Conservation (phyloP, 495 filamentous ascomycete genomes). For the Lophiotrema nucula region DNA sequence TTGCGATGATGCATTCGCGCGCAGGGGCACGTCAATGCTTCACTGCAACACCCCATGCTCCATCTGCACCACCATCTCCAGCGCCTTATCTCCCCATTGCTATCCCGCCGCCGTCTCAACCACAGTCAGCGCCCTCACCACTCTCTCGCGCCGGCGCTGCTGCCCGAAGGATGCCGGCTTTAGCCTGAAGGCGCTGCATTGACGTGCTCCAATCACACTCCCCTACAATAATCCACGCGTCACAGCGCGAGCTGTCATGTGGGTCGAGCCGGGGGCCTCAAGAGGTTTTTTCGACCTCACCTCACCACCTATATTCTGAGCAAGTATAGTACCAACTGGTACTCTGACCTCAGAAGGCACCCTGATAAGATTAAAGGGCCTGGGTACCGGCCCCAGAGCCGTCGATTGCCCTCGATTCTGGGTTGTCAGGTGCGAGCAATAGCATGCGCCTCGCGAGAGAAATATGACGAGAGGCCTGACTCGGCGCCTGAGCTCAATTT, state of each 20-base stretch:
- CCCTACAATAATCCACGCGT: constrained; percentile 30
- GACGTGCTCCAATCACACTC: constrained; percentile 22
- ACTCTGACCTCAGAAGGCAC: constrained; percentile 9
- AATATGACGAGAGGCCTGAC: constrained; percentile 23
- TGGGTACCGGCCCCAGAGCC: constrained; percentile 1
- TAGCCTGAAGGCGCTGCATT: constrained; percentile 27
- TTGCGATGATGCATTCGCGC: constrained; percentile 19
- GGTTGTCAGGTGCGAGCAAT: constrained; percentile 4
- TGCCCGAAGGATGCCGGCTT: background rate
- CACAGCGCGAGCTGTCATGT: constrained; percentile 15
- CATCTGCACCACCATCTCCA: constrained; percentile 12
- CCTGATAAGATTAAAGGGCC: constrained; percentile 34
- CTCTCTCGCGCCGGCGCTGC: background rate
- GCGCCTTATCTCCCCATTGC: constrained; percentile 8
- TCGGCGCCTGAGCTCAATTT: constrained; percentile 32
- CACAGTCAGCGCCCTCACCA: background rate
- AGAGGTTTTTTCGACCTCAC: constrained; percentile 26
- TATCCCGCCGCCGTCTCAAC: background rate
- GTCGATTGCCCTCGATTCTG: background rate
- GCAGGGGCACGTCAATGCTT: constrained; percentile 30
- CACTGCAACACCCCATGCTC: constrained; percentile 25
- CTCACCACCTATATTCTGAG: constrained; percentile 17
- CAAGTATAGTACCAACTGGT: background rate
- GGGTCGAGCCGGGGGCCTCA: constrained; percentile 1
- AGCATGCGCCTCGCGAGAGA: constrained; percentile 10